Percentiles rank a stretch among this genome's conserved stretches.
These are phyloP conservation scores for Neofusicoccum parvum DNA, from an alignment of 2,329 filamentous ascomycete species.

Conservation along the genomic window DNA sequence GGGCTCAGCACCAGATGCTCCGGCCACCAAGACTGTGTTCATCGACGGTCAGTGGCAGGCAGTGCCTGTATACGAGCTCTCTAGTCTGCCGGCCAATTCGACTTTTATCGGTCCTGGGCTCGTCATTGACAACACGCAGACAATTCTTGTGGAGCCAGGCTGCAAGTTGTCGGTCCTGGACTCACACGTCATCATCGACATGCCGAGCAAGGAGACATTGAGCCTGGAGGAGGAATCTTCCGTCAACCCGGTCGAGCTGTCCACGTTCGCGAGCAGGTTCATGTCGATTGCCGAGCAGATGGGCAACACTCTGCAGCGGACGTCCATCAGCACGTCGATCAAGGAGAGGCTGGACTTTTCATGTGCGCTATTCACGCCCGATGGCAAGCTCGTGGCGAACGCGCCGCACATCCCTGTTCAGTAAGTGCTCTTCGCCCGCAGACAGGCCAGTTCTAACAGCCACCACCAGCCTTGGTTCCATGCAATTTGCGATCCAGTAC, in stretches of 20 bases:
- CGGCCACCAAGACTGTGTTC: constrained; percentile 23
- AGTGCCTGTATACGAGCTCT: constrained; percentile 31
- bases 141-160: constrained; percentile 45
- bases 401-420: constrained; percentile 33
- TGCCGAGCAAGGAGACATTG: constrained; percentile 37
- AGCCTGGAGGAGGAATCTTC: background rate
- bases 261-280: constrained; percentile 29
- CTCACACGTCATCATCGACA: constrained; percentile 44
- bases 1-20: background rate
- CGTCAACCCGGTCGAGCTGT: constrained; percentile 25
- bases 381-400: constrained; percentile 31
- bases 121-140: constrained; percentile 48
- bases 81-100: constrained; percentile 26
- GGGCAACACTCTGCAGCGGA: constrained; percentile 30
- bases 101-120: constrained; percentile 34
- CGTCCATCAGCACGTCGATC: constrained; percentile 30
- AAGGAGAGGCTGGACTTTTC: constrained; percentile 33
- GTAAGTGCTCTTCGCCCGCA: background rate
- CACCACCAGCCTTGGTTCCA: constrained; percentile 25
- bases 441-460: background rate
- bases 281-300: constrained; percentile 33
- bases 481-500: constrained; percentile 32
- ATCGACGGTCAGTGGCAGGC: constrained; percentile 25
- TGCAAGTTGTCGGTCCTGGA: constrained; percentile 41
- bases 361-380: constrained; percentile 30